Base-by-base conservation (phyloP, 1,139 yeast species). In the Debaryomyces coudertii region DNA sequence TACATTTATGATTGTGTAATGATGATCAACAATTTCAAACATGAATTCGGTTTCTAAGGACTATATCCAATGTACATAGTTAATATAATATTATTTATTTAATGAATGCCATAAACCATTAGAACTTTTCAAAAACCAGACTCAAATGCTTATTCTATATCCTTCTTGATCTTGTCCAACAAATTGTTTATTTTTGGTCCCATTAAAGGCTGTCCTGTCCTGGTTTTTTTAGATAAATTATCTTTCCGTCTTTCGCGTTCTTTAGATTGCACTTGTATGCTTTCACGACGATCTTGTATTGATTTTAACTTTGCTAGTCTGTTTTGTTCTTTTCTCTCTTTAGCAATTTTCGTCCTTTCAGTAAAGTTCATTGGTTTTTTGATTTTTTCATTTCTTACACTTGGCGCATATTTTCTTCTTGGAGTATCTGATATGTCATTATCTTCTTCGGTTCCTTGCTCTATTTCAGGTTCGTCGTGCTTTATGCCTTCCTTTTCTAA, bases 201-300 rank as follows among this genome's bases (percentile, higher is more conserved):
- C 95, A 92, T 89, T 42, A 81, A 66, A 2, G 97, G 97, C 63
- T 92, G 98, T 1, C 98, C 97, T 5, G 74, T 65, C 52, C 74
- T 74, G 1, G 96, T 90, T 49, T 73, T 82, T 52, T 85, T 78
- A 1, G 82, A 67, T 8, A 86, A 54, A 30, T 68, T 69, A 47
- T 78, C 79, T 51, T 81, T 77, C 56, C 77, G 78, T 42, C 66
- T 63, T 47, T 75, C 79, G 48, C 73, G 57, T 46, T 65, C 63
- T 47, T 53, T 49, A 41, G 61, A 52, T 37, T 61, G 56, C 41
- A 52, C 53, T 41, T 63, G 70, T 22, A 60, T 56, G 14, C 44
- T 50, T 36, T 56, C 53, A 31, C 61, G 56, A 42, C 57, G 61
- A 31, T 61, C 63, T 50, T 57, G 60, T 24, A 67, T 57, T 34